Evolutionary conservation across 164 flowering plant genomes (phyloP).

Genomic region (Liquidambar formosana): DNA sequence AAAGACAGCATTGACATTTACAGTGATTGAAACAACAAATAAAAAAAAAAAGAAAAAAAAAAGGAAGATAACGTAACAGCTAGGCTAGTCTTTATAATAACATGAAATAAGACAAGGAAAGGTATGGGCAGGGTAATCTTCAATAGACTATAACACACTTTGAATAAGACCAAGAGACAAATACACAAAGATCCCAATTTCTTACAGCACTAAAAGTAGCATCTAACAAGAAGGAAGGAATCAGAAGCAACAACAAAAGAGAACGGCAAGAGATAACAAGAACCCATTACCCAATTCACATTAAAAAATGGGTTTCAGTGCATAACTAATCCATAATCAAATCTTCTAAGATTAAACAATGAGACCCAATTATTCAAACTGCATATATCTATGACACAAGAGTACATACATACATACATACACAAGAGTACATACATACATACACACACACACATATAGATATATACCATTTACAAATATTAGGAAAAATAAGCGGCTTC

Average conservation of each 20-base stretch:
- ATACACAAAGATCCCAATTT: slow-evolving; percentile 2
- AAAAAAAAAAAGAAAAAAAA: slow-evolving; percentile 1
- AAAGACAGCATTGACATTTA: slow-evolving; percentile 20
- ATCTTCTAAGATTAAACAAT: background rate
- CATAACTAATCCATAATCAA: slow-evolving; percentile 4
- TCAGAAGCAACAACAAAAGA: slow-evolving; percentile 7
- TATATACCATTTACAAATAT: no score
- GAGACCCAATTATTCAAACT: background rate
- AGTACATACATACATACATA: no score
- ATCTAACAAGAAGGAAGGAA: slow-evolving; percentile 13
- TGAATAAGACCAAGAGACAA: background rate
- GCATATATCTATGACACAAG: no score
- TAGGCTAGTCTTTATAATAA: slow-evolving; percentile 6
- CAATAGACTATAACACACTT: slow-evolving; percentile 5
- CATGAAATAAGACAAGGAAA: slow-evolving; percentile 1
- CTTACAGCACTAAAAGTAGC: background rate
- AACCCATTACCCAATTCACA: background rate
- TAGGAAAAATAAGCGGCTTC: no score
- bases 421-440: no score
- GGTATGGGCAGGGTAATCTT: slow-evolving; percentile 16
- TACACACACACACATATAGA: no score
- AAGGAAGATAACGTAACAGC: slow-evolving; percentile 15
- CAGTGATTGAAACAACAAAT: slow-evolving; percentile 2
- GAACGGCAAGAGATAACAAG: background rate
- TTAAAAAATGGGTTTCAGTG: background rate